A percentile compares a stretch with the other conserved stretches of the same genome.
phyloP scores from a whole-genome alignment of 352 stramenopile species.

The Globisporangium radiosum region DNA sequence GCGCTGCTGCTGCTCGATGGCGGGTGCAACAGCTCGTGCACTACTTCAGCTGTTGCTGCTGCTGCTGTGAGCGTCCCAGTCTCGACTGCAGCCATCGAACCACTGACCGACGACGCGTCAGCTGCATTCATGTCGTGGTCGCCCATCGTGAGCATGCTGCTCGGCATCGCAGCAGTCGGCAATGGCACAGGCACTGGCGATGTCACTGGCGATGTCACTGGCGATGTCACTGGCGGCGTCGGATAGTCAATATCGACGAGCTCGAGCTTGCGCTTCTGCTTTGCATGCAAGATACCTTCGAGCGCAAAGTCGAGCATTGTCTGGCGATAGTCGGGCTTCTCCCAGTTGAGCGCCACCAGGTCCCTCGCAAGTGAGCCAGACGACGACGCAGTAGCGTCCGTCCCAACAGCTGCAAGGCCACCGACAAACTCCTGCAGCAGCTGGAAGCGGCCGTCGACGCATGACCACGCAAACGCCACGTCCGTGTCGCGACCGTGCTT shows the following conservation, averaged over 20 bases:
- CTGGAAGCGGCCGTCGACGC: slow-evolving; percentile 36
- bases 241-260: slow-evolving; percentile 45
- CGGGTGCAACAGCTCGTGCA: no score
- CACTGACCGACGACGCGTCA: not conserved
- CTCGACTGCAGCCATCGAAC: not conserved
- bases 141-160: slow-evolving; percentile 18
- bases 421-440: slow-evolving; percentile 56
- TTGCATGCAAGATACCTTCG: slow-evolving; percentile 60
- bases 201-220: not conserved
- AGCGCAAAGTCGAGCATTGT: slow-evolving; percentile 57
- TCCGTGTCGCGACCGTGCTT: slow-evolving; percentile 55
- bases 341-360: slow-evolving; percentile 46
- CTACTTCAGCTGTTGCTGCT: no score
- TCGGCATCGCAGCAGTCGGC: slow-evolving; percentile 18
- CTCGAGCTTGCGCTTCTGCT: slow-evolving; percentile 58
- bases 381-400: slow-evolving; percentile 17
- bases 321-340: slow-evolving; percentile 56
- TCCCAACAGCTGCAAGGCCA: slow-evolving; percentile 36
- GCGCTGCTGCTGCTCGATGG: no score
- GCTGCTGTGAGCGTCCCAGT: not conserved
- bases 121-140: not conserved
- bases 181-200: not conserved
- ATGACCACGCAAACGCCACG: slow-evolving; percentile 58
- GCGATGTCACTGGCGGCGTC: no score
- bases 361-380: slow-evolving; percentile 29